phyloP scores from a whole-genome alignment of 352 stramenopile genomes.

The Globisporangium paroecandrum region DNA sequence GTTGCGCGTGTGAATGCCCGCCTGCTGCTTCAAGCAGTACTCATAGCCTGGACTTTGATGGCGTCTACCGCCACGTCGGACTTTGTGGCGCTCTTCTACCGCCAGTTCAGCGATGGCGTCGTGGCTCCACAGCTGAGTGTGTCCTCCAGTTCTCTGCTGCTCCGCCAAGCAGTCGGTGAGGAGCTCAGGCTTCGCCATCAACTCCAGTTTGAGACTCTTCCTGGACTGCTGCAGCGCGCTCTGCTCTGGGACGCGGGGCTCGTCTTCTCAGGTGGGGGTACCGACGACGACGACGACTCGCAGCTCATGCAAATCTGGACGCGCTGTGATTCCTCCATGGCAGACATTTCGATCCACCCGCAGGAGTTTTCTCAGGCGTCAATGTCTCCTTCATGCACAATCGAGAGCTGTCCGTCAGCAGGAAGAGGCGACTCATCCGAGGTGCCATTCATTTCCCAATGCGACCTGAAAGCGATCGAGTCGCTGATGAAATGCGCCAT shows the following conservation, averaged over 20 bases:
- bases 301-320: conserved; percentile 6
- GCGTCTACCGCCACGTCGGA: neutral
- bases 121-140: neutral
- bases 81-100: conserved; percentile 14
- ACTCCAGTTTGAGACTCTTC: conserved; percentile 15
- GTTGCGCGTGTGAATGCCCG: neutral
- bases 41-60: neutral
- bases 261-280: neutral
- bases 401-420: neutral
- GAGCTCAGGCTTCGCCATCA: neutral
- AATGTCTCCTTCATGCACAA: neutral
- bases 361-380: neutral
- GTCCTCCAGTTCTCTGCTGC: neutral
- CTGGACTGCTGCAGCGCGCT: conserved; percentile 23
- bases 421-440: neutral
- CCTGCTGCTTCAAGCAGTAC: neutral
- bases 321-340: conserved; percentile 7
- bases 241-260: conserved; percentile 24
- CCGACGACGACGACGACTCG: neutral
- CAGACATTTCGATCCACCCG: conserved; percentile 8
- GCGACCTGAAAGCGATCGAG: neutral
- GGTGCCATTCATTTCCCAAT: neutral
- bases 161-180: neutral
- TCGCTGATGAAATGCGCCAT: conserved; percentile 2
- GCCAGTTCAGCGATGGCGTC: conserved; percentile 7